Base-by-base conservation (phyloP, 164 flowering plant genomes). In the Vitis amurensis region DNA sequence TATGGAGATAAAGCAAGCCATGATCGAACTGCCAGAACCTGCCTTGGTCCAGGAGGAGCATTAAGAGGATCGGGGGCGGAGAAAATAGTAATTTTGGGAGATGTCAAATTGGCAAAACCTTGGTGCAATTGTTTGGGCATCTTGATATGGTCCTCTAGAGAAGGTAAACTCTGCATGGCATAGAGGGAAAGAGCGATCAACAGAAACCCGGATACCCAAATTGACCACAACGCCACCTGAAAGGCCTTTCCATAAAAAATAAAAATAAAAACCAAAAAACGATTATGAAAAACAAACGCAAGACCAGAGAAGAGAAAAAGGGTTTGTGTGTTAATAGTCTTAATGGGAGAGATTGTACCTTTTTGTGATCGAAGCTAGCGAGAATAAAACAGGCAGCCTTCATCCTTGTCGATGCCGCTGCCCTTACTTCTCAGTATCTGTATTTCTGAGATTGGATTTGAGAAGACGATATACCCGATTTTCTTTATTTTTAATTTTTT, bases 181-280 rank as follows among this genome's bases (percentile, higher is more conserved):
- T 85, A 93, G 29, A 95, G 71, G 61, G 98, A 95, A 60, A 93
- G 75, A 64, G 59, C 65, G 65, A 93, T 86, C 75, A 95, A 80
- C 64, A 88, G 60, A 70, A 88, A 73, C 76, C 99, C 98, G 80
- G 80, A 91, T 15, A 90, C 67, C 98, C 98, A 95, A 70, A 93
- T 73, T 9, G 86, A 82, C 88, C 86, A 88, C 16, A 95, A 71
- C 11, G 87, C 92, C 75, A 83, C 60, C 66, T 79, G 82, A 69
- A 77, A 56, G 52, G 76, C 88, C 95, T 87, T 13, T 59, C 29
- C 23, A 19, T n/a, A 19, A 30, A 27, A 31, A 55, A 55, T 59
- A 4, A 64, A 37, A 61, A 50, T 12, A 15, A 5, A 19, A 51
- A 17, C 23, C n/a, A 27, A 30, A 61, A 31, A 55, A 49, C 9